Percentiles rank a stretch among this genome's conserved stretches.
phyloP scores from a whole-genome alignment of 2,329 filamentous ascomycete species.

The Colletotrichum tropicale region DNA sequence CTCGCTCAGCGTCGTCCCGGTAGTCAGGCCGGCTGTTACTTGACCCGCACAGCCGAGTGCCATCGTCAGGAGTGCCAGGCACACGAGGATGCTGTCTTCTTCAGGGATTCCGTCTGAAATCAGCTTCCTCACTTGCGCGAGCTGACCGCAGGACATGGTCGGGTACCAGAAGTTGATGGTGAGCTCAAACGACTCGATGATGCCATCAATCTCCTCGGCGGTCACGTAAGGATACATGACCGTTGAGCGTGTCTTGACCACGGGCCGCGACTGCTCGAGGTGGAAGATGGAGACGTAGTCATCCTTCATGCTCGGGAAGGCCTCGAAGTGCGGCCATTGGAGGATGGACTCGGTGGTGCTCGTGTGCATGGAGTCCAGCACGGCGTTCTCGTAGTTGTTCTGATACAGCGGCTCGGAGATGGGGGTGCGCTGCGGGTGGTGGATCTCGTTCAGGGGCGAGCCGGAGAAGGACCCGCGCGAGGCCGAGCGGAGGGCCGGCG shows the following conservation, averaged over 20 bases:
- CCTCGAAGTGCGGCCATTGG: slow-evolving; percentile 54
- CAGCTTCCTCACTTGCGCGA: slow-evolving; percentile 34
- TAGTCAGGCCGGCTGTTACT: slow-evolving; percentile 34
- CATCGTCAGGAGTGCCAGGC: slow-evolving; percentile 50
- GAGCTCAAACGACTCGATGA: slow-evolving; percentile 47
- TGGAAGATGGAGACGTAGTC: slow-evolving; percentile 51
- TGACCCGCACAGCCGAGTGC: slow-evolving; percentile 52
- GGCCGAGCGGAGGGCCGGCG: slow-evolving; percentile 25
- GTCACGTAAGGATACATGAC: slow-evolving; percentile 47
- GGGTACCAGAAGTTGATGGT: slow-evolving; percentile 60
- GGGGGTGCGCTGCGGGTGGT: slow-evolving; percentile 24
- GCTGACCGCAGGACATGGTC: slow-evolving; percentile 45
- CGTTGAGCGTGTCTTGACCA: slow-evolving; percentile 35
- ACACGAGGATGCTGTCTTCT: slow-evolving; percentile 41
- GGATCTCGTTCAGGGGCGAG: slow-evolving; percentile 22
- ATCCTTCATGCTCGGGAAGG: slow-evolving; percentile 44
- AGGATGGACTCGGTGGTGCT: slow-evolving; percentile 56
- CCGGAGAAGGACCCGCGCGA: slow-evolving; percentile 24
- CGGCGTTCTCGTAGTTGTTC: slow-evolving; percentile 47
- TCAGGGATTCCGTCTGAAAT: slow-evolving; percentile 37
- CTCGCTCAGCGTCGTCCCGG: slow-evolving; percentile 11
- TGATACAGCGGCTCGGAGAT: slow-evolving; percentile 25
- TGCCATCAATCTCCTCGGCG: slow-evolving; percentile 42
- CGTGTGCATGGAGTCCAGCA: slow-evolving; percentile 54
- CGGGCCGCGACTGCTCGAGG: slow-evolving; percentile 46